Conservation (phyloP, 257 asterid genomes). For the Apocynum venetum region DNA sequence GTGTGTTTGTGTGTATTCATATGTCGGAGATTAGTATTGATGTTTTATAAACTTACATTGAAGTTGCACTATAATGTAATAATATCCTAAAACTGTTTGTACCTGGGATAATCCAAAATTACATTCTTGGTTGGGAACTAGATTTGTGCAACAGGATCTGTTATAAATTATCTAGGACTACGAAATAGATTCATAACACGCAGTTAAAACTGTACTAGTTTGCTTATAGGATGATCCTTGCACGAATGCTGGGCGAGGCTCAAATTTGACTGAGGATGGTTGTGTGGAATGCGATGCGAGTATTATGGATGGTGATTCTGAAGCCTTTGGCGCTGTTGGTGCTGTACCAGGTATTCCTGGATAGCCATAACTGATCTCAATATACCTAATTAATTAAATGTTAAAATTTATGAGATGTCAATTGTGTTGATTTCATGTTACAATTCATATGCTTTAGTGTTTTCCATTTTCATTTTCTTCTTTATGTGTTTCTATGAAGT, state of each 20-base stretch:
- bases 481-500: slow-evolving; percentile 57
- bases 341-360: slow-evolving; percentile 74
- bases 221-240: slow-evolving; percentile 75
- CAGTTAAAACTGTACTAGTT: background rate
- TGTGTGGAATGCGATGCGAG: slow-evolving; percentile 95
- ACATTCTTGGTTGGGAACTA: background rate
- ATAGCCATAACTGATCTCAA: background rate
- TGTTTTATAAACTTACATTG: background rate
- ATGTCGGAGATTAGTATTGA: background rate
- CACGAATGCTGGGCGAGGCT: slow-evolving; percentile 95
- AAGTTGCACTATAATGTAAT: background rate
- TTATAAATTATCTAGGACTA: background rate
- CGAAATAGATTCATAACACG: background rate
- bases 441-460: background rate
- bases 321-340: slow-evolving; percentile 95
- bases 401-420: background rate
- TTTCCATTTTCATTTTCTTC: slow-evolving; percentile 33
- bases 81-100: background rate
- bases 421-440: background rate
- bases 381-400: background rate
- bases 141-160: background rate
- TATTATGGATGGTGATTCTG: slow-evolving; percentile 86
- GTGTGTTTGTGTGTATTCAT: too few relatives aligned
- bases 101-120: background rate
- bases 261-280: slow-evolving; percentile 92